phyloP scores from a whole-genome alignment of 1,284 basidiomycete genomes.

The Ceratobasidium papillatum region DNA sequence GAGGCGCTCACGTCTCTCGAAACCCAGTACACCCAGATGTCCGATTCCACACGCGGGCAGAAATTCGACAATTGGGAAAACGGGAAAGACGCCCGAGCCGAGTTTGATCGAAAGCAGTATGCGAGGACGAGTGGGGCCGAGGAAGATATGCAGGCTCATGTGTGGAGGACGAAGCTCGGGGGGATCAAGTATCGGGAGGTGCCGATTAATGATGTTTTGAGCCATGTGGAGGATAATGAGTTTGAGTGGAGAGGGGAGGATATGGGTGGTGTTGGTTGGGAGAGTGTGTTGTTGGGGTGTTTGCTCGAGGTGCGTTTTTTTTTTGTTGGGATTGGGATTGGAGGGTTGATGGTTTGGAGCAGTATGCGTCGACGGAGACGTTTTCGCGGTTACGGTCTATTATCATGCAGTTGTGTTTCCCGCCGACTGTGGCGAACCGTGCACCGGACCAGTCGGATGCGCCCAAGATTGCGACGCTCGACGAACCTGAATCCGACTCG shows the following conservation, averaged over 20 bases:
- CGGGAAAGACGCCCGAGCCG: background rate
- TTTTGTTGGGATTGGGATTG: background rate
- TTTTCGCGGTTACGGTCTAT: conserved; percentile 80
- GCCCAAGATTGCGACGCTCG: conserved; percentile 43
- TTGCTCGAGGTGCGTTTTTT: conserved; percentile 80
- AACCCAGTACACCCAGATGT: background rate
- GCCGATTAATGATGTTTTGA: conserved; percentile 58
- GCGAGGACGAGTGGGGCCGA: conserved; percentile 52
- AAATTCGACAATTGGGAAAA: background rate
- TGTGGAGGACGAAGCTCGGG: conserved; percentile 53
- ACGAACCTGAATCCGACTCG: conserved; percentile 42
- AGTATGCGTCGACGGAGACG: conserved; percentile 80
- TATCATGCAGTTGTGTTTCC: conserved; percentile 78
- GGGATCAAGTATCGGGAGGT: conserved; percentile 55
- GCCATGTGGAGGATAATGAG: conserved; percentile 70
- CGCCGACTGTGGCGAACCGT: conserved; percentile 56
- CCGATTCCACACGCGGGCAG: background rate
- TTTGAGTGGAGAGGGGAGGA: conserved; percentile 83
- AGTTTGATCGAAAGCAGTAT: conserved; percentile 31
- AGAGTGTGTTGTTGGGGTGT: conserved; percentile 85
- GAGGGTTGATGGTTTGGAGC: conserved; percentile 34
- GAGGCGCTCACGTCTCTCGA: background rate
- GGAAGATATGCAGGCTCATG: conserved; percentile 54
- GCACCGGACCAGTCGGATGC: conserved; percentile 43
- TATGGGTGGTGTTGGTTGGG: conserved; percentile 68